Evolutionary conservation across 176 grass and related monocot species (phyloP), one percentile per base, ranked within the genome.

Genomic region (Zea luxurians): DNA sequence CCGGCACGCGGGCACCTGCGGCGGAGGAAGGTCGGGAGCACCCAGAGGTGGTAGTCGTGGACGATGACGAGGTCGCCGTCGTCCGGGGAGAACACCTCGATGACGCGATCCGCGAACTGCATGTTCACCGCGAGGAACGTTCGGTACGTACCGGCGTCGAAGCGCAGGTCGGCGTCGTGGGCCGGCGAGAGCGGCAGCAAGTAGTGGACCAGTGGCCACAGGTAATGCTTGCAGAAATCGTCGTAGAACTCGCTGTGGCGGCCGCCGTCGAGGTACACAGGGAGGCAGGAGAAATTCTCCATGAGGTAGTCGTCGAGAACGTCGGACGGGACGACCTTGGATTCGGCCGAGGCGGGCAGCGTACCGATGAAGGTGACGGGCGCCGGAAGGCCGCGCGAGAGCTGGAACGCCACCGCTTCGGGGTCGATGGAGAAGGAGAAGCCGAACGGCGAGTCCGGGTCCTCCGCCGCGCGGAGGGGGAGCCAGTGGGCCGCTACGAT

Each of bases 121-220:
- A 18, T 59, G 78, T 85, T 88, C 15, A 54, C 78, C 6, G 61
- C 11, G 18, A 91, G 0, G 65, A 74, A 91, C 4, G 85, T 48
- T 0, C 20, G 0, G 77, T 71, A 91, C 4, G 47, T 6, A 2
- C 34, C 18, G 2, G 2, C 11, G 49, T 82, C 63, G 66, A 84
- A 90, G 20, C 13, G 57, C n/a, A 75, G 70, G n/a, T 64, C 72
- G 13, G 12, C 36, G 73, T n/a, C 57, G 68, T 54, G 27, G 13
- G 52, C 36, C 15, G 71, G 66, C 27, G 54, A 37, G 35, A 74
- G 17, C 0, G 82, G 88, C 10, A 88, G 54, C 43, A 83, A 52
- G 79, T 76, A 83, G 58, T 93, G 88, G 64, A 93, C 74, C 4
- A 84, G 63, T 41, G 88, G 91, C 91, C 91, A 91, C 18, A 91